Evolutionary conservation across 2,329 filamentous ascomycete genomes (phyloP), one percentile per base, ranked within the genome.

Genomic region (Monilinia polystroma): DNA sequence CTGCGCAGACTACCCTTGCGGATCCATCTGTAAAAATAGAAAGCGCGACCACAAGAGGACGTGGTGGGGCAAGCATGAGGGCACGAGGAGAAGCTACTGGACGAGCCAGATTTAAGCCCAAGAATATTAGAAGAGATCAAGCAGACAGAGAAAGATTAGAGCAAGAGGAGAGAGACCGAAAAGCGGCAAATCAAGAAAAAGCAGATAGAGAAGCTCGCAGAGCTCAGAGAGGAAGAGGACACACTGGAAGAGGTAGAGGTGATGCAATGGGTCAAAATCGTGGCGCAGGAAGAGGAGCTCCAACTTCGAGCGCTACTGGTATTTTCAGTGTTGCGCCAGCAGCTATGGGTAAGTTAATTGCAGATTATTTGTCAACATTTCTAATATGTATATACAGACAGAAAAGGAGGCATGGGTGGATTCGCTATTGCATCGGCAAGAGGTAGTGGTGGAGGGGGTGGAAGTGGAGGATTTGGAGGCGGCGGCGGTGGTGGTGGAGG

Each of bases 61-160:
- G 45, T 8, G 66, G 60, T 16, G 45, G 58, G 18, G 29, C 59
- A 67, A 64, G 60, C 20, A 66, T 32, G 10, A 52, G 56, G n/a
- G 66, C 66, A 18, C 64, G 64, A 59, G 70, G 69, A 49, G 69
- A 68, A 11, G 51, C 68, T 66, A 67, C 70, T 10, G 70, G 68
- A 47, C 64, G 64, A 43, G 75, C 73, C 52, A 75, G 72, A 67
- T 77, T 77, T 66, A 77, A 77, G 64, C 76, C 76, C 6, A 75
- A 73, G 51, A 70, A 66, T 68, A 64, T 74, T n/a, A 67, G 75
- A 51, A 70, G 74, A 67, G 70, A 71, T 68, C 68, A 68, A 35
- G 66, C 51, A 7, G 73, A 74, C 60, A 67, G 73, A 52, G 70
- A 74, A 11, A 70, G 72, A 41, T 59, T 74, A 38, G 72, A 64